Base-by-base conservation (phyloP, 2,329 filamentous ascomycete species). In the Huntiella omanensis region DNA sequence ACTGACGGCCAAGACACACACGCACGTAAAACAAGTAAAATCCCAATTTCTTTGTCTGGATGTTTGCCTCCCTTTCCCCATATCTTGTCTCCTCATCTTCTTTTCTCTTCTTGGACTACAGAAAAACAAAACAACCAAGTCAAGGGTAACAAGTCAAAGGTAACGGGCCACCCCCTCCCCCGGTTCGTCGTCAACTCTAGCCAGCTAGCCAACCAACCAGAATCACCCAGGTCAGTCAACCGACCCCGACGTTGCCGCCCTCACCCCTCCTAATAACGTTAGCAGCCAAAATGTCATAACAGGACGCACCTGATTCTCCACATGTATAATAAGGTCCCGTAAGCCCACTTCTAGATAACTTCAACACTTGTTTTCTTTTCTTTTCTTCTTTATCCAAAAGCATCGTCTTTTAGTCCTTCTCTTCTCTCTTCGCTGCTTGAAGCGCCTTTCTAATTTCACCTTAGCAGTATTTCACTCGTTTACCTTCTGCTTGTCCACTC, bases 401-500 rank as follows among this genome's bases (percentile, higher is more conserved):
- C 41, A 43, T 15, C 41, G 34, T 34, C 22, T 33, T 43, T 35
- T 43, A 43, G 12, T 34, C 13, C 37, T 40, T 40, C 22, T 19
- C 15, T 40, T 40, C 36, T 17, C 36, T n/a, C 5, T 38, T n/a
- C 36, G 13, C 13, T 17, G 37, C 37, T 19, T 40, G 16, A 12
- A 40, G 16, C 16, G 37, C 13, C 33, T 17, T 19, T 11, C 16
- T 46, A 22, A 16, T 33, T 33, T 46, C 8, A 28, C 22, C 6
- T 40, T 46, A 46, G 44, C 44, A 46, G 19, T 40, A 28, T 47
- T 47, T 37, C 22, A 28, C 22, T 28, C 22, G 22, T 28, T 47
- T 47, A 28, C 39, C 33, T 15, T 40, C 40, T 40, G 33, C 33
- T 43, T 36, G 22, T 37, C 37, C 28, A n/a, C 15, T 16, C 11